phyloP scores from a whole-genome alignment of 225 moss, liverwort and hornwort species.

The Sphagnum tenellum region DNA sequence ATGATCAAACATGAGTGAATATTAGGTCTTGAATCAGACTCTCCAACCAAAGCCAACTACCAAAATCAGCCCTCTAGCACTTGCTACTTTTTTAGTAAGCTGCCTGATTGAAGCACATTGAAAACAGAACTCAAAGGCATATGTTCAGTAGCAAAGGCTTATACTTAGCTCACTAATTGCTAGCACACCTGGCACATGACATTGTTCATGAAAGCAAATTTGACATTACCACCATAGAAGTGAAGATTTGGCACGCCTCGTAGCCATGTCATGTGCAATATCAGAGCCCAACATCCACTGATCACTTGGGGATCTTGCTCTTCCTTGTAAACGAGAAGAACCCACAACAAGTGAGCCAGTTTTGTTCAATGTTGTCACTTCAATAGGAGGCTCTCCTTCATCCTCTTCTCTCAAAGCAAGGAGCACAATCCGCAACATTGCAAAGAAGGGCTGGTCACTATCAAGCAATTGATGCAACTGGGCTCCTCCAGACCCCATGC shows the following conservation, averaged over 20 bases:
- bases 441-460: conserved; percentile 97
- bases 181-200: too few relatives aligned
- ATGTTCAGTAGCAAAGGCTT: too few relatives aligned
- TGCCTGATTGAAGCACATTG: too few relatives aligned
- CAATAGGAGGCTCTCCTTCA: conserved; percentile 21
- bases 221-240: conserved; percentile 71
- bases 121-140: too few relatives aligned
- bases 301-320: conserved; percentile 35
- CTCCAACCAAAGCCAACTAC: too few relatives aligned
- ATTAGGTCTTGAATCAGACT: too few relatives aligned
- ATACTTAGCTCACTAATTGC: too few relatives aligned
- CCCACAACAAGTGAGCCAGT: conserved; percentile 15
- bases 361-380: conserved; percentile 12
- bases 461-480: conserved; percentile 92
- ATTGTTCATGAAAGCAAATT: too few relatives aligned
- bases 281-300: conserved; percentile 43
- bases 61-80: too few relatives aligned
- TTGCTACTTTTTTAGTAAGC: too few relatives aligned
- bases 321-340: conserved; percentile 20
- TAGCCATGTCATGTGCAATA: conserved; percentile 52
- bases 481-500: conserved; percentile 90
- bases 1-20: too few relatives aligned
- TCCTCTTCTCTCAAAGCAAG: conserved; percentile 88
- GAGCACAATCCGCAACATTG: conserved; percentile 87
- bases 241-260: conserved; percentile 68